Evolutionary conservation across 495 filamentous ascomycete genomes (phyloP).

Genomic region (Aspergillus saccharolyticus): DNA sequence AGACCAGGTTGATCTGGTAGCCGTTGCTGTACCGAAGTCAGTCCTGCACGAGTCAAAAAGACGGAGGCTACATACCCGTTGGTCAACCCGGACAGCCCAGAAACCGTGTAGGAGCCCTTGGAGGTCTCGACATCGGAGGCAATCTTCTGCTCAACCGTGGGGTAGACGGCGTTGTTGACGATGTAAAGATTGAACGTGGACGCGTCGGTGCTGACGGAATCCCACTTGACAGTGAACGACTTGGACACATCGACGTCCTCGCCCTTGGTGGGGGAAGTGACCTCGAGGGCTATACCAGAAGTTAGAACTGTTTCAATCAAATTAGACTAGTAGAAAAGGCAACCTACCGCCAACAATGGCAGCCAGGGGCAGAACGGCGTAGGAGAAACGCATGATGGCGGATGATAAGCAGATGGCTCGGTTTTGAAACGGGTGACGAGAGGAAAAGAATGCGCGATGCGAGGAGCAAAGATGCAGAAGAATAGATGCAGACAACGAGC

Average conservation of each 20-base stretch:
- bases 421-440: neutral
- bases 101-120: conserved; percentile 31
- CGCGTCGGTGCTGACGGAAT: conserved; percentile 34
- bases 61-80: conserved; percentile 22
- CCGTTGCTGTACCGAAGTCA: conserved; percentile 20
- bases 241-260: conserved; percentile 23
- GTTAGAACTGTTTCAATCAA: neutral
- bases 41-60: neutral
- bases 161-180: conserved; percentile 37
- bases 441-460: neutral
- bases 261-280: conserved; percentile 32
- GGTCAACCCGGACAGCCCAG: conserved; percentile 19
- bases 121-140: conserved; percentile 33
- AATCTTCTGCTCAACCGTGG: conserved; percentile 41
- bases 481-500: too few species aligned
- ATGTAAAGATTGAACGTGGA: conserved; percentile 33
- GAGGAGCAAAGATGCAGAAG: neutral
- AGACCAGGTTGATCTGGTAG: conserved; percentile 40
- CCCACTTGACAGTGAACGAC: conserved; percentile 35
- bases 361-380: neutral
- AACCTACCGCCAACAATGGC: conserved; percentile 12
- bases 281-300: conserved; percentile 22
- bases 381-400: neutral
- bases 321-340: neutral
- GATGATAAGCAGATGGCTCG: neutral